These are phyloP conservation scores for Helianthus tuberosus DNA, from an alignment of 129 eudicot species.

Conservation along the genomic window DNA sequence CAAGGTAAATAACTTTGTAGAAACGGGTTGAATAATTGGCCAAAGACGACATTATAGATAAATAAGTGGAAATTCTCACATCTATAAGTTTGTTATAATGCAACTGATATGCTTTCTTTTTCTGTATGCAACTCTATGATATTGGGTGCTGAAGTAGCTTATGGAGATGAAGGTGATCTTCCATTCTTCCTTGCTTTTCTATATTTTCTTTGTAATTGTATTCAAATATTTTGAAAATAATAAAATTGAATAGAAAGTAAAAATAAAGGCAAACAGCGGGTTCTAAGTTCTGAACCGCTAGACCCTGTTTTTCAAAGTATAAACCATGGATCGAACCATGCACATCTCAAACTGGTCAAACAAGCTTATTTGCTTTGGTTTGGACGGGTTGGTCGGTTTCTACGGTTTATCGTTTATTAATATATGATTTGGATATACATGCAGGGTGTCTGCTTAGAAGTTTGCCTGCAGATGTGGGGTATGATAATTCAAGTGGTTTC, in stretches of 20 bases:
- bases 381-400: not conserved
- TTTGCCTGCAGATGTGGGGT: constrained; percentile 82
- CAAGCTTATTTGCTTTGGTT: not conserved
- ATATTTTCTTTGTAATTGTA: not conserved
- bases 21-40: not conserved
- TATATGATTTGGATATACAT: constrained; percentile 5
- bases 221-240: not conserved
- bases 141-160: constrained; percentile 52
- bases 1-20: constrained; percentile 54
- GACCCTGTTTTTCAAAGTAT: not conserved
- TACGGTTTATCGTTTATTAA: not conserved
- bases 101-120: constrained; percentile 33
- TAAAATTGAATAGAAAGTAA: not conserved
- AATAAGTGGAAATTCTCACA: not conserved
- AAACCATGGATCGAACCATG: not conserved
- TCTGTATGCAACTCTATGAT: constrained; percentile 25
- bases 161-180: constrained; percentile 73
- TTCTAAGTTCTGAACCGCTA: not conserved
- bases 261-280: not conserved
- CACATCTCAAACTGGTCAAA: not conserved
- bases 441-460: constrained; percentile 93
- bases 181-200: not conserved
- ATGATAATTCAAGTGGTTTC: constrained; percentile 79
- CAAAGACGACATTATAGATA: not conserved
- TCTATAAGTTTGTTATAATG: not conserved